These are phyloP conservation scores for Lasiosphaeriaceae sp. DNA, from an alignment of 495 filamentous ascomycete species.

Conservation along the genomic window DNA sequence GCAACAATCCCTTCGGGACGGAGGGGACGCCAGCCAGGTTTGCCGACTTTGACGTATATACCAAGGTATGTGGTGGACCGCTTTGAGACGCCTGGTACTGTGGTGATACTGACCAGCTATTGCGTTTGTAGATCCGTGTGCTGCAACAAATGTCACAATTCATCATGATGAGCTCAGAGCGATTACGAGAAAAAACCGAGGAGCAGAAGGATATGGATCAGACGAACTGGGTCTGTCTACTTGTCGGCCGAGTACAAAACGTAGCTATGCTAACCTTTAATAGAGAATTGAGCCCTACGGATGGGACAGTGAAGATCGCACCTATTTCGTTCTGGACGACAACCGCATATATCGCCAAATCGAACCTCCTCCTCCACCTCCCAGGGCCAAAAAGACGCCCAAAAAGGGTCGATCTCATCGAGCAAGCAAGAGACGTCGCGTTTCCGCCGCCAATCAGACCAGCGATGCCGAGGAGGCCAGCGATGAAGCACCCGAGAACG, in stretches of 20 bases:
- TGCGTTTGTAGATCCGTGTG: slow-evolving; percentile 58
- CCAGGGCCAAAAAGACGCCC: slow-evolving; percentile 72
- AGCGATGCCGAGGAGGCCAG: slow-evolving; percentile 54
- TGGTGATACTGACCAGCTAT: neutral
- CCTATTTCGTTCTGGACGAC: slow-evolving; percentile 89
- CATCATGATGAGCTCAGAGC: slow-evolving; percentile 80
- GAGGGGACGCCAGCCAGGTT: slow-evolving; percentile 72
- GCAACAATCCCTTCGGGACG: slow-evolving; percentile 80
- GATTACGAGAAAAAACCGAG: slow-evolving; percentile 80
- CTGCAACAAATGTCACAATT: slow-evolving; percentile 88
- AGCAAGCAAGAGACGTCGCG: slow-evolving; percentile 68
- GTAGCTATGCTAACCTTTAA: slow-evolving; percentile 16
- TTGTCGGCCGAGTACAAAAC: neutral
- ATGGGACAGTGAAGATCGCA: slow-evolving; percentile 78
- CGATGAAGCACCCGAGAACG: slow-evolving; percentile 34
- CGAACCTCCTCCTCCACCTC: slow-evolving; percentile 55
- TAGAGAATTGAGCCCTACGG: slow-evolving; percentile 91
- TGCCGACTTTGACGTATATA: slow-evolving; percentile 74
- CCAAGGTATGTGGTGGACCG: slow-evolving; percentile 50
- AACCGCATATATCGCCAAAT: slow-evolving; percentile 85
- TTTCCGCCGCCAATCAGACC: slow-evolving; percentile 48
- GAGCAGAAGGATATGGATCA: slow-evolving; percentile 79
- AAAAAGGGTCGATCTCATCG: slow-evolving; percentile 68
- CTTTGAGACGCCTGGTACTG: neutral
- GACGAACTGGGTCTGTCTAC: slow-evolving; percentile 67